Evolutionary conservation across 2,329 filamentous ascomycete species (phyloP).

Genomic region (Penicillium sp.): DNA sequence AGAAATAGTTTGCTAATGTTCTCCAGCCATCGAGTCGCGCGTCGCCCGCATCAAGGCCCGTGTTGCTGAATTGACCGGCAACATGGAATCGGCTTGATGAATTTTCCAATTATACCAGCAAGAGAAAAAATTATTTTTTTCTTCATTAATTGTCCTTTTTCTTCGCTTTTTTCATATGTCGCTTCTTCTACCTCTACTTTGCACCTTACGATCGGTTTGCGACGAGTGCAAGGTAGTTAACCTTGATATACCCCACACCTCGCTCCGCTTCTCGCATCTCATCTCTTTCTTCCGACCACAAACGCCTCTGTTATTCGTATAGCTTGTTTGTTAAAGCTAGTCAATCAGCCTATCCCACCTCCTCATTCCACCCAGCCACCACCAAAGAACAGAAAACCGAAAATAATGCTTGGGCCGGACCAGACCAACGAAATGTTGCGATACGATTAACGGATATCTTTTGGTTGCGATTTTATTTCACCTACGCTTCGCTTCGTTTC

Average conservation of each 20-base stretch:
- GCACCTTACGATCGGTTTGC: slow-evolving; percentile 4
- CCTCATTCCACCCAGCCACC: background rate
- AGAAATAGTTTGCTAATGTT: slow-evolving; percentile 1
- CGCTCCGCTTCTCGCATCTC: slow-evolving; percentile 6
- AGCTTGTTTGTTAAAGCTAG: slow-evolving; percentile 16
- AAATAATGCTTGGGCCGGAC: background rate
- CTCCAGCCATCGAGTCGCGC: slow-evolving; percentile 85
- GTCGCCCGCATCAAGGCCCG: slow-evolving; percentile 97
- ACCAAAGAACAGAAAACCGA: background rate
- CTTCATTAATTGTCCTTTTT: background rate
- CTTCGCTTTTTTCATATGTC: slow-evolving; percentile 7
- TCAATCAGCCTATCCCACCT: background rate
- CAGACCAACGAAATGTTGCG: slow-evolving; percentile 17
- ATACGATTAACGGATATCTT: slow-evolving; percentile 24
- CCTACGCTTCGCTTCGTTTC: slow-evolving; percentile 3
- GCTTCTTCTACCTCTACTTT: background rate
- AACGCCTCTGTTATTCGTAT: slow-evolving; percentile 16
- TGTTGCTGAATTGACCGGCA: slow-evolving; percentile 89
- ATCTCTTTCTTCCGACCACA: slow-evolving; percentile 17
- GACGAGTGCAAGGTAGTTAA: background rate
- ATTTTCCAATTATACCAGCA: too few species aligned
- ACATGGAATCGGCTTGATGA: slow-evolving; percentile 66
- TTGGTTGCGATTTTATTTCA: slow-evolving; percentile 13
- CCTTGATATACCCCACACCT: slow-evolving; percentile 1
- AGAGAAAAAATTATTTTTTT: too few species aligned